Evolutionary conservation across 225 moss, liverwort and hornwort genomes (phyloP).

Genomic region (Antitrichia curtipendula): DNA sequence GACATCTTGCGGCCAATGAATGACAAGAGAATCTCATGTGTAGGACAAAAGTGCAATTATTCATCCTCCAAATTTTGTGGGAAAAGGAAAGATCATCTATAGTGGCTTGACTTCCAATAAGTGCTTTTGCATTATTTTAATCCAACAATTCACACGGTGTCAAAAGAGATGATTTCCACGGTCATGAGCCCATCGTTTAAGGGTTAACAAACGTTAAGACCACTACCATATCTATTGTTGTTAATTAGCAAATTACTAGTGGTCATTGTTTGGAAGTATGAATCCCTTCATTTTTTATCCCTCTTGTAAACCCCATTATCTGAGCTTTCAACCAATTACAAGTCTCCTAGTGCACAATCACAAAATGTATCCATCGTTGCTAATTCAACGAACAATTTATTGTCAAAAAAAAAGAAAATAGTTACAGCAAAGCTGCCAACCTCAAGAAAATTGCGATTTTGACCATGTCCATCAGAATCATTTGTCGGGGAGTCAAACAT

Average conservation of each 20-base stretch:
- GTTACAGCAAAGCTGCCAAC: not conserved
- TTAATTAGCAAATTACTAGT: not conserved
- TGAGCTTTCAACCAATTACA: not conserved
- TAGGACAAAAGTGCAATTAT: no score
- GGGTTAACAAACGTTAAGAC: no score
- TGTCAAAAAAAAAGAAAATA: fast-evolving
- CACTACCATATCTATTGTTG: not conserved
- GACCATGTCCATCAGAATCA: not conserved
- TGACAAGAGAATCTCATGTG: no score
- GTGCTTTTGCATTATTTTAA: no score
- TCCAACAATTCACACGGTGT: no score
- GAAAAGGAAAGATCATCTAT: no score
- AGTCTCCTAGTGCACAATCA: not conserved
- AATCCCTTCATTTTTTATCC: not conserved
- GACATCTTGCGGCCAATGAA: no score
- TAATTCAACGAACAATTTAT: not conserved
- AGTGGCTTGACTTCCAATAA: no score
- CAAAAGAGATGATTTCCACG: no score
- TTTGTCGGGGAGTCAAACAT: not conserved
- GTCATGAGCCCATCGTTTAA: no score
- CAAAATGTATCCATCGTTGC: not conserved
- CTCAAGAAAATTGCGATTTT: no score
- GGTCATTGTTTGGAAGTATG: not conserved
- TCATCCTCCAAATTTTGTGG: no score
- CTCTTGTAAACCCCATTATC: fast-evolving